These are phyloP conservation scores for Marasmius tenuissimus DNA, from an alignment of 1,284 basidiomycete species.

Conservation along the genomic window DNA sequence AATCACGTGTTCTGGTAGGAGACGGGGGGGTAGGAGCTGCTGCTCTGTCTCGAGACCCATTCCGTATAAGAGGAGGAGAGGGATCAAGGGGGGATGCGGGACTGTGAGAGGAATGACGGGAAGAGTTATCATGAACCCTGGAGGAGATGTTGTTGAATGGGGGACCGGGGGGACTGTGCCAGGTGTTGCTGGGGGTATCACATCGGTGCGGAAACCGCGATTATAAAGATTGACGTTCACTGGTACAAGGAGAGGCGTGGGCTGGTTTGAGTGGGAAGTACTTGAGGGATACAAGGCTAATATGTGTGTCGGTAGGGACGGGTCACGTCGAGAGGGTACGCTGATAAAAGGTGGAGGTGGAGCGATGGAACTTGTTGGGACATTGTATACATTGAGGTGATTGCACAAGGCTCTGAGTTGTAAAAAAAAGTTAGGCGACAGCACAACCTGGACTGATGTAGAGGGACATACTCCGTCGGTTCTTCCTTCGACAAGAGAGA, in stretches of 20 bases:
- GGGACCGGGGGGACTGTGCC: slow-evolving; percentile 34
- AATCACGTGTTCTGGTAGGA: slow-evolving; percentile 42
- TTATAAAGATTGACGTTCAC: slow-evolving; percentile 42
- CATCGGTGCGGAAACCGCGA: slow-evolving; percentile 39
- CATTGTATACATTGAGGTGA: slow-evolving; percentile 44
- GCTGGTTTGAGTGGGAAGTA: slow-evolving; percentile 14
- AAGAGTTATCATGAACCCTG: slow-evolving; percentile 29
- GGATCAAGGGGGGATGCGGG: slow-evolving; percentile 38
- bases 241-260: slow-evolving; percentile 39
- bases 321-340: slow-evolving; percentile 39
- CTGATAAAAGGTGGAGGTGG: slow-evolving; percentile 39
- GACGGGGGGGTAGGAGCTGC: slow-evolving; percentile 35
- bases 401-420: slow-evolving; percentile 41
- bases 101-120: slow-evolving; percentile 38
- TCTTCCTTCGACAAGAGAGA: not conserved
- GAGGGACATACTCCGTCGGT: not conserved
- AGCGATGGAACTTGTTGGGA: slow-evolving; percentile 19
- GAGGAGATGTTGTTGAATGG: slow-evolving; percentile 15
- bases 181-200: slow-evolving; percentile 29
- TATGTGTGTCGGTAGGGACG: slow-evolving; percentile 48
- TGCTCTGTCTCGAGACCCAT: slow-evolving; percentile 39
- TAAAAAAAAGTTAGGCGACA: not conserved
- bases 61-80: slow-evolving; percentile 42
- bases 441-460: not conserved
- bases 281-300: slow-evolving; percentile 41